A percentile compares a stretch with the other conserved stretches of the same genome.
These are phyloP conservation scores for Pyrenula massariospora DNA, from an alignment of 495 filamentous ascomycete genomes.

Conservation along the genomic window DNA sequence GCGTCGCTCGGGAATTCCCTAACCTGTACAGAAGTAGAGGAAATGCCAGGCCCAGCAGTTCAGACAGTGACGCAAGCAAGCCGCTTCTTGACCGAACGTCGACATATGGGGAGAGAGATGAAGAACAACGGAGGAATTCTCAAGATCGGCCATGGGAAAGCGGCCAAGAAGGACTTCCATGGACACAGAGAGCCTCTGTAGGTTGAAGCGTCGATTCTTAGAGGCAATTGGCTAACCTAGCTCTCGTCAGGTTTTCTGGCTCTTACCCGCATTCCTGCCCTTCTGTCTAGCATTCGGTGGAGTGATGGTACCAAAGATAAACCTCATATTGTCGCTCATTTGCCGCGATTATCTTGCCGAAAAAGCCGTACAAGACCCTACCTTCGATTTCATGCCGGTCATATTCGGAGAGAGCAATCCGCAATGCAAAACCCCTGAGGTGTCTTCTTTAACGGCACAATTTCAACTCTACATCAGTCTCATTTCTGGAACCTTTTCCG, in stretches of 20 bases:
- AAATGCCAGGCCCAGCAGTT: not conserved
- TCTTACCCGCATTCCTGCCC: conserved; percentile 63
- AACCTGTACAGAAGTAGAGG: not conserved
- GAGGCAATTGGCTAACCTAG: conserved; percentile 4
- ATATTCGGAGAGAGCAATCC: conserved; percentile 53
- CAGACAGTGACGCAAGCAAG: conserved; percentile 16
- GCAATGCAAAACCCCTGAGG: conserved; percentile 60
- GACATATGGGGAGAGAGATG: conserved; percentile 4
- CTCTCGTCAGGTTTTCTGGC: conserved; percentile 62
- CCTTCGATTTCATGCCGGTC: conserved; percentile 49
- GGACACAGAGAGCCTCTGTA: conserved; percentile 66
- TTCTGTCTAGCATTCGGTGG: conserved; percentile 79
- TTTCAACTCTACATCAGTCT: conserved; percentile 67
- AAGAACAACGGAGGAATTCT: conserved; percentile 4
- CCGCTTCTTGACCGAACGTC: conserved; percentile 21
- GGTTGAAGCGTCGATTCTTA: conserved; percentile 11
- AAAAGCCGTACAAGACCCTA: conserved; percentile 38
- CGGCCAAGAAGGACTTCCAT: conserved; percentile 45
- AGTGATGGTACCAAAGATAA: conserved; percentile 64
- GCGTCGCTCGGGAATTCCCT: not conserved
- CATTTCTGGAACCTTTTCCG: conserved; percentile 56
- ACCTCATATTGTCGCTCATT: conserved; percentile 68
- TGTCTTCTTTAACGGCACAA: conserved; percentile 62
- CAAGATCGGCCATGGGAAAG: conserved; percentile 25
- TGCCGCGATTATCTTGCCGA: conserved; percentile 71